A percentile compares a stretch with the other conserved stretches of the same genome.
These are phyloP conservation scores for Penicillium decumbens DNA, from an alignment of 2,329 filamentous ascomycete genomes.

Conservation along the genomic window DNA sequence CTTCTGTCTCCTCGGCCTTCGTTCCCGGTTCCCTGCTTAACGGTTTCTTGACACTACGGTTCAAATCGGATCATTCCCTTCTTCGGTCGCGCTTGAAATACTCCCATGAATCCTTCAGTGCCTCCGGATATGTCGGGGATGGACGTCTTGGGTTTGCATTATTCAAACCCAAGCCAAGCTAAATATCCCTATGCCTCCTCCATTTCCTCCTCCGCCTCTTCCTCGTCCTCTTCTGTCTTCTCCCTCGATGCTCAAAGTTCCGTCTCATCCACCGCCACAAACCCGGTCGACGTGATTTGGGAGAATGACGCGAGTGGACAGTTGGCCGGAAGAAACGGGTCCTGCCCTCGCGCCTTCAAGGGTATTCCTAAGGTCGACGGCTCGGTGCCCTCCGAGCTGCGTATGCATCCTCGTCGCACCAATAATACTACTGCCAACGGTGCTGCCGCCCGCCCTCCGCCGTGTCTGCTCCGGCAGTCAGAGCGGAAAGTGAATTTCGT, in stretches of 20 bases:
- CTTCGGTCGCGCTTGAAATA: constrained; percentile 10
- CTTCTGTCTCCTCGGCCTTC: constrained; percentile 27
- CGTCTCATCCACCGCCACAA: constrained; percentile 62
- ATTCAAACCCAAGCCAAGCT: constrained; percentile 37
- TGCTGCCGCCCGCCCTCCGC: constrained; percentile 58
- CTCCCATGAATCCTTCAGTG: constrained; percentile 26
- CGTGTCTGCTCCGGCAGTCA: constrained; percentile 74
- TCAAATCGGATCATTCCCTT: constrained; percentile 21
- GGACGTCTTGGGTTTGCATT: constrained; percentile 42
- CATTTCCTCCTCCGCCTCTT: constrained; percentile 69
- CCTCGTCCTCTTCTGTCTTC: constrained; percentile 72
- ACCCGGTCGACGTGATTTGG: constrained; percentile 53
- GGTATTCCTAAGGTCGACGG: constrained; percentile 30
- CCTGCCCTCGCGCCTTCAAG: constrained; percentile 25
- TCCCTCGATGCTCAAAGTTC: constrained; percentile 66
- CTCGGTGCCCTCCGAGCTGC: constrained; percentile 39
- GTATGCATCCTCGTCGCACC: constrained; percentile 52
- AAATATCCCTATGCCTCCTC: constrained; percentile 63
- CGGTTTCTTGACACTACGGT: constrained; percentile 24
- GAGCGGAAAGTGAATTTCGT: constrained; percentile 95
- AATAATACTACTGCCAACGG: constrained; percentile 47
- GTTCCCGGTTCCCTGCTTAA: constrained; percentile 28
- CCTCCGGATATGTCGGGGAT: constrained; percentile 41
- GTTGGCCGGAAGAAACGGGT: constrained; percentile 24
- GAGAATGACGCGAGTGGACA: constrained; percentile 36